phyloP scores from a whole-genome alignment of 805 yeast genomes.

The Groenewaldozyma tartarivorans region DNA sequence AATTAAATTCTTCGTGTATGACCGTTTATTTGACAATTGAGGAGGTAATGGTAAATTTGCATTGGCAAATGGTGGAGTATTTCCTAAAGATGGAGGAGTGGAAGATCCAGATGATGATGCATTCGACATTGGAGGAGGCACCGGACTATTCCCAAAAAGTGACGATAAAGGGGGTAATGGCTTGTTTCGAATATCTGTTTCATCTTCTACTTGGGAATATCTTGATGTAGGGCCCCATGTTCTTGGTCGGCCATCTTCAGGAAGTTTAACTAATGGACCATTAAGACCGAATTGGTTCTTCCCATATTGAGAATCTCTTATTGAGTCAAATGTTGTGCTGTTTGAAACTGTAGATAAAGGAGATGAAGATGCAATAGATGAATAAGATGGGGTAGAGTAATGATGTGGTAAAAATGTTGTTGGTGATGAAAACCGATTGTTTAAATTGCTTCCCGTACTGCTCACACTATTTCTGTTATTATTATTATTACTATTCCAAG shows the following conservation, averaged over 20 bases:
- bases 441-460: not conserved
- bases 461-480: not conserved
- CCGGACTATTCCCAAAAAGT: conserved; percentile 17
- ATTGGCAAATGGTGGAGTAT: not conserved
- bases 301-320: not conserved
- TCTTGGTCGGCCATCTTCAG: conserved; percentile 21
- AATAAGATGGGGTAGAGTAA: conserved; percentile 11
- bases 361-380: conserved; percentile 17
- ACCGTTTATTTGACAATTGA: conserved; percentile 19
- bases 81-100: not conserved
- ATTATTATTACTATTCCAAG: conserved; percentile 5
- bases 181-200: conserved; percentile 13
- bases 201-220: conserved; percentile 16
- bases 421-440: conserved; percentile 3
- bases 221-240: conserved; percentile 24
- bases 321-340: conserved; percentile 11
- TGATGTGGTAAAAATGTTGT: conserved; percentile 3
- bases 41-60: conserved; percentile 11
- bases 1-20: conserved; percentile 22
- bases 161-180: conserved; percentile 18
- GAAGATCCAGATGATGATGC: not conserved
- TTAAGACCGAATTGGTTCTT: not conserved
- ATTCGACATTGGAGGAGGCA: conserved; percentile 12
- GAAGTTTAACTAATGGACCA: conserved; percentile 1
- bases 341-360: conserved; percentile 13